These are phyloP conservation scores for Pilatotrama ljubarskyi DNA, from an alignment of 768 basidiomycete genomes.

Conservation along the genomic window DNA sequence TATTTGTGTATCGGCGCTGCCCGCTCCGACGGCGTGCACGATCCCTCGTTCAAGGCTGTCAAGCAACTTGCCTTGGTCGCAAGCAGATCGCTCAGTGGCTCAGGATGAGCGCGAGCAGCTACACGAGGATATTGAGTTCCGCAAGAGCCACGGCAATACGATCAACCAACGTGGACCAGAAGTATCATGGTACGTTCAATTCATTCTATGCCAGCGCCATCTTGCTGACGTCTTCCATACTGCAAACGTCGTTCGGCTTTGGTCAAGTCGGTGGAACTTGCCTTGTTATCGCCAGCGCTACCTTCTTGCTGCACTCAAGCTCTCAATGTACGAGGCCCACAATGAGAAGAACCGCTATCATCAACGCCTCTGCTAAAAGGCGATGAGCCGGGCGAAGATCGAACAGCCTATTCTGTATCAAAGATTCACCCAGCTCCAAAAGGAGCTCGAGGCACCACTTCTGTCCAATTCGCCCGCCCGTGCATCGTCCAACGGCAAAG, in stretches of 20 bases:
- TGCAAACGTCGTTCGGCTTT: constrained; percentile 97
- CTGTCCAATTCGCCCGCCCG: constrained; percentile 92
- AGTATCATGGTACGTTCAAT: constrained; percentile 69
- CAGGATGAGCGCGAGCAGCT: constrained; percentile 83
- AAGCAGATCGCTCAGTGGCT: constrained; percentile 96
- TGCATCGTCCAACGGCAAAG: constrained; percentile 78
- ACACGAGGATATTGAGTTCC: constrained; percentile 70
- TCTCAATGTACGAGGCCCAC: constrained; percentile 74
- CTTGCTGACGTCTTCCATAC: constrained; percentile 33
- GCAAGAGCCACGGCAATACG: constrained; percentile 51
- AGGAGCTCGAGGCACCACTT: constrained; percentile 83
- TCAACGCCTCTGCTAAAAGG: constrained; percentile 74
- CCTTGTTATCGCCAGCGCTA: constrained; percentile 87
- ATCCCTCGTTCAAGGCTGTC: constrained; percentile 77
- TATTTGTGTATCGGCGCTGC: constrained; percentile 82
- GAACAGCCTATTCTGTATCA: constrained; percentile 91
- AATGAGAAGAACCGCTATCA: constrained; percentile 64
- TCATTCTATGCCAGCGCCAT: background rate
- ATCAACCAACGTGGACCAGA: constrained; percentile 84
- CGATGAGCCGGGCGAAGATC: constrained; percentile 97
- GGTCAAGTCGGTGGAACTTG: constrained; percentile 97
- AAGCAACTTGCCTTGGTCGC: constrained; percentile 93
- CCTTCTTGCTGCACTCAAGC: constrained; percentile 81
- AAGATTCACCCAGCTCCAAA: constrained; percentile 88
- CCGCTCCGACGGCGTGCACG: constrained; percentile 76